These are phyloP conservation scores for Bacidia gigantensis DNA, from an alignment of 495 filamentous ascomycete species.

Conservation along the genomic window DNA sequence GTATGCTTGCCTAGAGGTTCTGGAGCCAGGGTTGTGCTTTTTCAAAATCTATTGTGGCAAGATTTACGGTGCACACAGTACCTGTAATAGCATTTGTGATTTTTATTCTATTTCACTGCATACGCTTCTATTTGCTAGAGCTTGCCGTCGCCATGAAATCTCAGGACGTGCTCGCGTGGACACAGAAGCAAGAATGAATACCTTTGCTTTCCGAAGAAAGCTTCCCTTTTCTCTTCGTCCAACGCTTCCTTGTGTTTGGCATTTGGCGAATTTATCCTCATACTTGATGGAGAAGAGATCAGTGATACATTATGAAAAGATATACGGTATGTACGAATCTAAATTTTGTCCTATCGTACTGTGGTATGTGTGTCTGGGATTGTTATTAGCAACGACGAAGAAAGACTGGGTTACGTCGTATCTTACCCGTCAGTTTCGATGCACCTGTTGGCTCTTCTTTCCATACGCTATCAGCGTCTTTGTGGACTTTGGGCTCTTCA, in stretches of 20 bases:
- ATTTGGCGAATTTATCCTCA: conserved; percentile 1
- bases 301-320: conserved; percentile 7
- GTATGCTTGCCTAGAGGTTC: too few relatives aligned
- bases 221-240: conserved; percentile 7
- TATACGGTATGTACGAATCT: too few relatives aligned
- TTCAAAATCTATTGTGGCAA: too few relatives aligned
- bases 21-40: too few relatives aligned
- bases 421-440: background rate
- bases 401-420: background rate
- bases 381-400: background rate
- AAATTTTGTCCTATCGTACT: too few relatives aligned
- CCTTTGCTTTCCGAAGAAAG: conserved; percentile 1
- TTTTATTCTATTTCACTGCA: background rate
- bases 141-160: conserved; percentile 39
- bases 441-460: conserved; percentile 11
- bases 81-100: too few relatives aligned
- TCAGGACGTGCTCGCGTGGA: conserved; percentile 52
- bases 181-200: conserved; percentile 49
- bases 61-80: too few relatives aligned
- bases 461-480: conserved; percentile 40
- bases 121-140: conserved; percentile 52
- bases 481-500: conserved; percentile 42
- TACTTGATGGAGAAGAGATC: conserved; percentile 11
- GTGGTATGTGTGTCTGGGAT: background rate
- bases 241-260: conserved; percentile 18